Base-by-base conservation (phyloP, 1,284 basidiomycete genomes). In the Phylloboletellus chloephorus region DNA sequence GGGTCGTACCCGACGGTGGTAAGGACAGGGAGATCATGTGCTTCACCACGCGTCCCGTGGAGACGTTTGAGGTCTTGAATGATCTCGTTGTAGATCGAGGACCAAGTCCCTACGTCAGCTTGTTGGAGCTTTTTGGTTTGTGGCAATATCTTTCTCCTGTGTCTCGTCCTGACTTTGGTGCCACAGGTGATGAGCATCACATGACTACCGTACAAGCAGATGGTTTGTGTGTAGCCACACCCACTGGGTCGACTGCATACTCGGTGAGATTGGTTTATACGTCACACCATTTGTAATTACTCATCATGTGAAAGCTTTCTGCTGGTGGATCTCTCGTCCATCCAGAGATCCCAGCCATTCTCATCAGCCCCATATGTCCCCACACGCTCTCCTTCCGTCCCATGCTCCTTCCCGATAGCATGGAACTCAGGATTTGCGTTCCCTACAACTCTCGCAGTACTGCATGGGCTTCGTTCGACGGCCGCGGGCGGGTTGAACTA, bases 141-240 rank as follows among this genome's bases (percentile, higher is more conserved):
- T 69, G 10, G 45, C 19, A 2, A 21, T 11, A 8, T 2, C 25
- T 31, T 36, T 39, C 23, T 46, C 19, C 6, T 7, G 21, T 28
- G 20, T 25, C 33, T 37, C 2, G 17, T 21, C 4, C 34, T 52
- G 38, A 44, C 56, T 33, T 25, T n/a, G 6, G 31, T 37, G 34
- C 22, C 21, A 41, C 20, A 96, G 93, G 92, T 46, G 96, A 99
- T 58, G 95, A 99, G 54, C 91, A 98, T 63, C 96, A 98, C 68
- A 84, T 99, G 76, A 99, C 96, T 1, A 99, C 96, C 0, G 96
- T 98, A 1, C 96, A 98, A 67, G 96, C 95, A 0, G 96, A 99
- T 59, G 96, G 96, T 3, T 69, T 99, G 19, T 94, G 89, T 22
- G 87, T 98, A 11, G 88, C 96, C 2, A 99, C 95, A 0, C 95